Percentiles rank a stretch among this genome's conserved stretches.
Conservation (phyloP, 768 basidiomycete species). For the Mycena chlorophos region DNA sequence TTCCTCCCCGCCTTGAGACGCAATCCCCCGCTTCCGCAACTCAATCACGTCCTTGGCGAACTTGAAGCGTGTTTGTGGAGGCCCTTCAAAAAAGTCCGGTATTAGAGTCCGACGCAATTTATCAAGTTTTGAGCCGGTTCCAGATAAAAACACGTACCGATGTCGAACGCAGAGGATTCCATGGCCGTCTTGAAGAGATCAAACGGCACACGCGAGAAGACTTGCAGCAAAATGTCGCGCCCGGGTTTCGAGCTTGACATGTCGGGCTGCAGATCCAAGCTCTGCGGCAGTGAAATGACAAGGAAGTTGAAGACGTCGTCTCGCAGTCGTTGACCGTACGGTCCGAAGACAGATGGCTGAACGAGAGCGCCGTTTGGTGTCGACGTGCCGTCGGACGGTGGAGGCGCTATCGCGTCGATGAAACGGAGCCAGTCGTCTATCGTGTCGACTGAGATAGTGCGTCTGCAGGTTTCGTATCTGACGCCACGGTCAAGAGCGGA, state of each 20-base stretch:
- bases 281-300: conserved; percentile 68
- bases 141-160: conserved; percentile 50
- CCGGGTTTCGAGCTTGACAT: conserved; percentile 43
- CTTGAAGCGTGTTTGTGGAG: conserved; percentile 85
- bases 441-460: conserved; percentile 73
- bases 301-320: conserved; percentile 81
- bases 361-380: conserved; percentile 45
- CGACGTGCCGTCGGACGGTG: conserved; percentile 50
- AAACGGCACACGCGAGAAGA: conserved; percentile 81
- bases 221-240: conserved; percentile 68
- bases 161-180: conserved; percentile 76
- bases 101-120: conserved; percentile 17
- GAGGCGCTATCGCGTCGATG: conserved; percentile 55
- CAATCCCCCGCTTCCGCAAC: conserved; percentile 74
- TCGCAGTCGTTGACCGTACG: conserved; percentile 71
- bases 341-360: conserved; percentile 66
- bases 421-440: conserved; percentile 80
- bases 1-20: conserved; percentile 76
- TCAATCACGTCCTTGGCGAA: conserved; percentile 92
- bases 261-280: conserved; percentile 53
- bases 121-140: too few species aligned
- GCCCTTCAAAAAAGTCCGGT: conserved; percentile 45
- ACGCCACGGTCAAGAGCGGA: not conserved
- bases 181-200: conserved; percentile 84
- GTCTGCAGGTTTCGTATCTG: conserved; percentile 62